Conservation (phyloP, 176 grass and related monocot genomes). For the Pontederia crassipes region DNA sequence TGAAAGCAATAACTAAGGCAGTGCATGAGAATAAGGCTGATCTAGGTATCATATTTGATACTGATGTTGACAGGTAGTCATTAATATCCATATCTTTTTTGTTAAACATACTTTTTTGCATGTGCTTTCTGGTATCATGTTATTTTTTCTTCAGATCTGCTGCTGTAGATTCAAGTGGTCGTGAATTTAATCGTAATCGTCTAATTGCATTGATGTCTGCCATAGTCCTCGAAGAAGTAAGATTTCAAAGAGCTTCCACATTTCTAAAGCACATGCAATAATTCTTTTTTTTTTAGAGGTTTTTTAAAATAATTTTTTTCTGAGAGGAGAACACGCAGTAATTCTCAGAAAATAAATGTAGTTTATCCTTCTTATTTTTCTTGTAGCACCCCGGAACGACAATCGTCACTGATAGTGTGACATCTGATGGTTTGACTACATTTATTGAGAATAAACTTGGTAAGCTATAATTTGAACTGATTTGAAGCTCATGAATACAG, state of each 20-base stretch:
- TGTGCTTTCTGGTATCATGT: not conserved
- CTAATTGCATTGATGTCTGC: constrained; percentile 94
- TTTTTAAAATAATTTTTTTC: not conserved
- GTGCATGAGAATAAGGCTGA: constrained; percentile 84
- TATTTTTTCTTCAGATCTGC: constrained; percentile 59
- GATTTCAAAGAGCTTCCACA: constrained; percentile 1
- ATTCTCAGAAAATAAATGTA: not conserved
- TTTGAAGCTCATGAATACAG: not conserved
- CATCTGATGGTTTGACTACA: constrained; percentile 84
- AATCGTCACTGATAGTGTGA: constrained; percentile 91
- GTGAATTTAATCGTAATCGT: constrained; percentile 71
- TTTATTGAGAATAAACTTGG: constrained; percentile 98
- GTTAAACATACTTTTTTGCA: not conserved
- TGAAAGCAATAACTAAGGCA: constrained; percentile 87
- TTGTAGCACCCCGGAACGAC: constrained; percentile 80
- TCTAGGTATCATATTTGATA: constrained; percentile 99
- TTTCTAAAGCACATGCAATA: not conserved
- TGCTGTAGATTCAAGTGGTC: constrained; percentile 77
- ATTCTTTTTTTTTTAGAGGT: not conserved
- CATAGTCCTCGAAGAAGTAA: constrained; percentile 92
- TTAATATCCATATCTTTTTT: not conserved
- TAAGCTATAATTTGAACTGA: constrained; percentile 20
- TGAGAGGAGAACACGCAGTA: not conserved
- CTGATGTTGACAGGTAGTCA: constrained; percentile 86
- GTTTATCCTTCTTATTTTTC: constrained; percentile 11